Conservation (phyloP, 306 rosid species). For the Prunus davidiana region DNA sequence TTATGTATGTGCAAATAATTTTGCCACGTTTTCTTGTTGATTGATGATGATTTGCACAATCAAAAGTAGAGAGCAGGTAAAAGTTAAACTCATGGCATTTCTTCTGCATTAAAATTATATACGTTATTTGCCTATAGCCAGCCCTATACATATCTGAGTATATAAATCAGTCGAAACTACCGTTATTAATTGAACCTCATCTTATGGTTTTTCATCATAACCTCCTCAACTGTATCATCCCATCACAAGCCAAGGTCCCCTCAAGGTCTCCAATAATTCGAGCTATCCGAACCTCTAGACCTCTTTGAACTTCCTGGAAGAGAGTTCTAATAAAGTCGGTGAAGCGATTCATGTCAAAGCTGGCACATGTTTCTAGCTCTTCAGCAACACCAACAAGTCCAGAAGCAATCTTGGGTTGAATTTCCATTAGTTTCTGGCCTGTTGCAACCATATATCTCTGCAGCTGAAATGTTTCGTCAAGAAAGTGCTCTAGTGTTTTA, state of each 20-base stretch:
- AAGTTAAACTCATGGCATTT: conserved; percentile 13
- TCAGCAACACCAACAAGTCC: conserved; percentile 64
- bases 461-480: conserved; percentile 84
- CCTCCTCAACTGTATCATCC: conserved; percentile 74
- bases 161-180: conserved; percentile 31
- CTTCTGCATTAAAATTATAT: conserved; percentile 15
- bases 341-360: conserved; percentile 74
- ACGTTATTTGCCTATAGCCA: conserved; percentile 19
- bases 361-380: conserved; percentile 59
- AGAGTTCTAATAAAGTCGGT: conserved; percentile 58
- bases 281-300: conserved; percentile 78
- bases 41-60: neutral
- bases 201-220: conserved; percentile 15
- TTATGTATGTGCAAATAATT: no score
- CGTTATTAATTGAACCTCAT: conserved; percentile 6
- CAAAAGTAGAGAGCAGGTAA: neutral
- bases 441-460: conserved; percentile 90
- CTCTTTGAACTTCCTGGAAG: conserved; percentile 88
- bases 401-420: conserved; percentile 57
- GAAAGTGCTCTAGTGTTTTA: conserved; percentile 58
- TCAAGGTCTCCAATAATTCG: conserved; percentile 91
- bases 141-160: conserved; percentile 24
- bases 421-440: conserved; percentile 74
- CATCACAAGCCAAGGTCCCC: conserved; percentile 90
- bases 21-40: no score